Conservation (phyloP, 192 early-diverging fungal species). For the Obelidium mucronatum region DNA sequence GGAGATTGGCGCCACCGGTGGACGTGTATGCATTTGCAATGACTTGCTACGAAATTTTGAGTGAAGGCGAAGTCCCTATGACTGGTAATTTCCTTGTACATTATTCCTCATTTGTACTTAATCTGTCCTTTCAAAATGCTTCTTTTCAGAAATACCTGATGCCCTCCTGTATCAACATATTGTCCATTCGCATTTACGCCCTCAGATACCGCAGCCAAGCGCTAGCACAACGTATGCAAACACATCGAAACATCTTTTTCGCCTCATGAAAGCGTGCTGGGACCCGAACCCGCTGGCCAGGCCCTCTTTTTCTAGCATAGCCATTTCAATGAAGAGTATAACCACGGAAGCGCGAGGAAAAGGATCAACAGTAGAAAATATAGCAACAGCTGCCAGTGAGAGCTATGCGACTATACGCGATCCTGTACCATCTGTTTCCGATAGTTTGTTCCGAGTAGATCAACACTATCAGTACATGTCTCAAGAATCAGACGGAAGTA, state of each 20-base stretch:
- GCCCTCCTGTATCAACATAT: conserved; percentile 31
- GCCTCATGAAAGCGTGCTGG: conserved; percentile 26
- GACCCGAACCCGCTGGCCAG: conserved; percentile 30
- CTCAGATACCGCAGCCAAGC: background rate
- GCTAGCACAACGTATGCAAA: background rate
- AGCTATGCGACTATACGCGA: no score
- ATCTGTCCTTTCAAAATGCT: background rate
- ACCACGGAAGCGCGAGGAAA: background rate
- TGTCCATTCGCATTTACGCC: conserved; percentile 20
- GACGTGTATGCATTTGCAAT: conserved; percentile 45
- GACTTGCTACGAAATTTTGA: conserved; percentile 35
- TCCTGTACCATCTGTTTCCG: no score
- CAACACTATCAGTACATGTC: no score
- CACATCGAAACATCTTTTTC: conserved; percentile 1
- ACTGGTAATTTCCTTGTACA: no score
- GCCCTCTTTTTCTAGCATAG: conserved; percentile 18
- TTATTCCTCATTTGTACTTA: no score
- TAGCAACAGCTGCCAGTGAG: no score
- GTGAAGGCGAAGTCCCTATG: conserved; percentile 31
- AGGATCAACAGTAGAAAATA: no score
- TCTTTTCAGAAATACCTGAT: conserved; percentile 30
- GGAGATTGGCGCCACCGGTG: conserved; percentile 10
- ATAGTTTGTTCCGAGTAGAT: no score
- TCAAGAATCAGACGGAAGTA: no score
- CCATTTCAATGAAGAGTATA: background rate